These are phyloP conservation scores for Cymbopogon flexuosus DNA, from an alignment of 202 grass and related monocot genomes.

Conservation along the genomic window DNA sequence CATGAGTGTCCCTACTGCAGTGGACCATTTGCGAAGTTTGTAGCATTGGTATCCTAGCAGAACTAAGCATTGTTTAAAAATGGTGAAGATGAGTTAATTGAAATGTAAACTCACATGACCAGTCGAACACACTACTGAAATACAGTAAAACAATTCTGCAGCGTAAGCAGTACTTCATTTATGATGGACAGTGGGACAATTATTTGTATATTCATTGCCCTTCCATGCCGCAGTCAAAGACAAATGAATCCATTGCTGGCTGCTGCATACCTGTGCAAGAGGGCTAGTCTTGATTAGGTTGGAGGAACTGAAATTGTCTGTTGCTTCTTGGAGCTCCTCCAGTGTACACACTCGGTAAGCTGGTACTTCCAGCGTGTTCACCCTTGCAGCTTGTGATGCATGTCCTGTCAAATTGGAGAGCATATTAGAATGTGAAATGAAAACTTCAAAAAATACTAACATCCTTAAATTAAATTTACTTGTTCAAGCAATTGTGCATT, in stretches of 20 bases:
- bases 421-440: neutral
- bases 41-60: neutral
- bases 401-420: constrained; percentile 46
- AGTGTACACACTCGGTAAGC: constrained; percentile 44
- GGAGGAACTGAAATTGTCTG: constrained; percentile 50
- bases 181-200: neutral
- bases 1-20: constrained; percentile 9
- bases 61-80: neutral
- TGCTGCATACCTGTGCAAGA: constrained; percentile 53
- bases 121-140: neutral
- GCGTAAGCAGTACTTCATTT: neutral
- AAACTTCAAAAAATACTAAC: neutral
- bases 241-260: neutral
- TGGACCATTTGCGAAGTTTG: constrained; percentile 17
- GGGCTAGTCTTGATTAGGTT: constrained; percentile 53
- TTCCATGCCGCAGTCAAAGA: neutral
- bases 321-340: constrained; percentile 85
- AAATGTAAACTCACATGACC: neutral
- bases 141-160: neutral
- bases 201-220: neutral
- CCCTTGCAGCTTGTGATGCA: constrained; percentile 51
- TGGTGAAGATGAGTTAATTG: neutral
- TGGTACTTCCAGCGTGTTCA: constrained; percentile 53
- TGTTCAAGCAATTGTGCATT: neutral
- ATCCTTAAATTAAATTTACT: neutral